Base-by-base conservation (phyloP, 305 asterid species). In the Fraxinus ornus region DNA sequence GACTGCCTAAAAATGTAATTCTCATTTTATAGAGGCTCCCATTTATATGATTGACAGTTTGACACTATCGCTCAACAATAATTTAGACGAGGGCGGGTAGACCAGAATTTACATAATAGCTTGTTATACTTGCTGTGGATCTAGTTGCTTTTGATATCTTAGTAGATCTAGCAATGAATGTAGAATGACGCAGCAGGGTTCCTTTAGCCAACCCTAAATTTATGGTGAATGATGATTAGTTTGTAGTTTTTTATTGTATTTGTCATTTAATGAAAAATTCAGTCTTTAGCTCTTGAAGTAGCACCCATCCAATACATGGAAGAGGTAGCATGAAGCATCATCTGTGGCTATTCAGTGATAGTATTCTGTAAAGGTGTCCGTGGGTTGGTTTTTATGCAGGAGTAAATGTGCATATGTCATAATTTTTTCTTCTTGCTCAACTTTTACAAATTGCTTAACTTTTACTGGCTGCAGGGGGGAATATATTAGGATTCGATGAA, bases 401-500 rank as follows among this genome's bases (percentile, higher is more conserved):
- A 49, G 62, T 49, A 49, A 15, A 49, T 17, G 7, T 4, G 62
- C 62, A 49, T 15, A 0, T 49, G 21, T 4, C 60, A 19, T 5
- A 9, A 6, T 7, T 62, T 21, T 66, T 24, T 26, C 33, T 10
- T 66, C 36, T 66, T 66, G 74, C 74, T 66, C 19, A 66, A 66
- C n/a, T 24, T 62, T 22, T 62, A 21, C 33, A 22, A 62, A 22
- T 62, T 64, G 33, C 35, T 64, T 3, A 30, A 21, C 75, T 30
- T 66, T 12, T 35, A 82, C 62, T 62, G 33, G n/a, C 75, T 81
- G 86, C 85, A 86, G 86, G 62, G 78, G 78, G 33, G 70, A 24
- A 47, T 12, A 71, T 52, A 76, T 60, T 32, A 75, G 81, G 41
- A 41, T 22, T 72, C 68, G 26, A 94, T 93, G 97, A 92, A 81